A percentile compares a stretch with the other conserved stretches of the same genome.
These are phyloP conservation scores for Osmanthus fragrans DNA, from an alignment of 257 asterid genomes.

Conservation along the genomic window DNA sequence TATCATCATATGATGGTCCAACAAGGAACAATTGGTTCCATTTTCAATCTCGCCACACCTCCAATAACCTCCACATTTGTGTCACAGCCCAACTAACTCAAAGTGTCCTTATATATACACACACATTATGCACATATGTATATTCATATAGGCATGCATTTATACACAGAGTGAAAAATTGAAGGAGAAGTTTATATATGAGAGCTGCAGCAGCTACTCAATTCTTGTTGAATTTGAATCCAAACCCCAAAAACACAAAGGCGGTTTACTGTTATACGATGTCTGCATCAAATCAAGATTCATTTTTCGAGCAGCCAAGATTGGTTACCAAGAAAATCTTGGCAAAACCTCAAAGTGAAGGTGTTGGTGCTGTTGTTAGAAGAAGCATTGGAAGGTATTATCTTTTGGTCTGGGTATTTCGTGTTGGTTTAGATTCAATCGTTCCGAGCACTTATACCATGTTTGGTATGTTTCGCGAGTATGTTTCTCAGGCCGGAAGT, in stretches of 20 bases:
- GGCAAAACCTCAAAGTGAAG: slow-evolving; percentile 76
- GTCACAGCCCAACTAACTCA: background rate
- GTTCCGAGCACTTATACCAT: background rate
- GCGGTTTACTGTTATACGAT: slow-evolving; percentile 15
- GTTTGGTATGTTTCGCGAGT: background rate
- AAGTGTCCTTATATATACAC: slow-evolving; percentile 14
- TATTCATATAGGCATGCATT: background rate
- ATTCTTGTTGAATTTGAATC: slow-evolving; percentile 24
- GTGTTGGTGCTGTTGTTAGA: slow-evolving; percentile 76
- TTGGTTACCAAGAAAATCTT: slow-evolving; percentile 60
- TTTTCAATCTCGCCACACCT: background rate
- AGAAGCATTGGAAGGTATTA: slow-evolving; percentile 85
- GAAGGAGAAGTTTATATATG: slow-evolving; percentile 7
- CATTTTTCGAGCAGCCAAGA: slow-evolving; percentile 60
- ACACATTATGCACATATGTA: background rate
- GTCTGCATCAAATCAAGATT: slow-evolving; percentile 46
- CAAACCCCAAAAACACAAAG: background rate
- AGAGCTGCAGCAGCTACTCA: slow-evolving; percentile 33
- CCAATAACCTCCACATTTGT: background rate
- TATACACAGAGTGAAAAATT: background rate
- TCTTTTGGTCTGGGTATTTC: background rate
- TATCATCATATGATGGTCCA: slow-evolving; percentile 33
- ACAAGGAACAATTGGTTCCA: slow-evolving; percentile 21
- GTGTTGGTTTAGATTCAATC: background rate
- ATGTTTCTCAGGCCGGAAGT: slow-evolving; percentile 66